phyloP scores from a whole-genome alignment of 2,329 filamentous ascomycete genomes.

The Fusarium compactum region DNA sequence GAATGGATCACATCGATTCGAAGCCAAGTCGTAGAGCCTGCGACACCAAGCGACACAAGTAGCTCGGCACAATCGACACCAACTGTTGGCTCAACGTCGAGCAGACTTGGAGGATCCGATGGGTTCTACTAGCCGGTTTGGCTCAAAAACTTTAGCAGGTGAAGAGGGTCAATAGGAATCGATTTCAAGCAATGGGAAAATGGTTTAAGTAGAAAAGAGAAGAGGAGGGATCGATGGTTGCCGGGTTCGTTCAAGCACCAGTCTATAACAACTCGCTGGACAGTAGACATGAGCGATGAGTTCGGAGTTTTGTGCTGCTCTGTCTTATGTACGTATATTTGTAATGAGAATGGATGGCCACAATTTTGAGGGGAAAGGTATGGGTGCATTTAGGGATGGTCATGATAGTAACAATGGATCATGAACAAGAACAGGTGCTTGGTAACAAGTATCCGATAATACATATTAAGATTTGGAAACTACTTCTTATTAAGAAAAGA shows the following conservation, averaged over 20 bases:
- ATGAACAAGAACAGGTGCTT: slow-evolving; percentile 37
- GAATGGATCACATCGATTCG: slow-evolving; percentile 84
- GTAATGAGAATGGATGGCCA: slow-evolving; percentile 39
- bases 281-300: slow-evolving; percentile 43
- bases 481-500: neutral
- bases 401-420: slow-evolving; percentile 40
- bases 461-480: slow-evolving; percentile 5
- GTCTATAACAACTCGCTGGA: slow-evolving; percentile 32
- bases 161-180: neutral
- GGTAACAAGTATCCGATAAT: slow-evolving; percentile 43
- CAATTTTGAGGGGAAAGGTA: slow-evolving; percentile 1
- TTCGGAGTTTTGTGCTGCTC: slow-evolving; percentile 44
- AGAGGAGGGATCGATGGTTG: slow-evolving; percentile 22
- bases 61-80: slow-evolving; percentile 56
- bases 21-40: slow-evolving; percentile 72
- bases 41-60: slow-evolving; percentile 70
- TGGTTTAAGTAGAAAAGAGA: neutral
- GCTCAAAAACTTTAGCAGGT: neutral
- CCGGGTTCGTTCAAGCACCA: slow-evolving; percentile 36
- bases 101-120: slow-evolving; percentile 48
- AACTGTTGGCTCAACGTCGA: slow-evolving; percentile 47
- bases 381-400: slow-evolving; percentile 33
- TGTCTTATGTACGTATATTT: slow-evolving; percentile 39
- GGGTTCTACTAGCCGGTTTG: slow-evolving; percentile 48
- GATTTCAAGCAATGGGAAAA: neutral